Conservation (phyloP, 164 flowering plant genomes). For the Malania oleifera region DNA sequence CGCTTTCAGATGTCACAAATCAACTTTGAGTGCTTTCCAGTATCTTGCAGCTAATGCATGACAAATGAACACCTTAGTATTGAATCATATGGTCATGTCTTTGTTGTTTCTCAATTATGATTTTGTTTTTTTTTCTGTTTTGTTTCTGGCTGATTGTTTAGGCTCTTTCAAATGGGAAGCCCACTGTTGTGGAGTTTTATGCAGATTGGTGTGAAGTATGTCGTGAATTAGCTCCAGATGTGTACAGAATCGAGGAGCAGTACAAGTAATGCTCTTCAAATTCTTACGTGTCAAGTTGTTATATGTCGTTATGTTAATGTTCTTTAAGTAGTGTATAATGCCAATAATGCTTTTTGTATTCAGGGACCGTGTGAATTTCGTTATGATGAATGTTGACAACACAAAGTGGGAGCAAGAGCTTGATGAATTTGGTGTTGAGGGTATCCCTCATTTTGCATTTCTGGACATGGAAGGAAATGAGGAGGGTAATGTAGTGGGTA, state of each 20-base stretch:
- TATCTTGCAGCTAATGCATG: background rate
- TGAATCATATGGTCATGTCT: background rate
- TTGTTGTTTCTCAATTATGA: background rate
- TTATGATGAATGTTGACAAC: constrained; percentile 97
- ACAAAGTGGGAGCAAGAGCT: constrained; percentile 99
- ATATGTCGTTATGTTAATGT: background rate
- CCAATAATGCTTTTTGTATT: background rate
- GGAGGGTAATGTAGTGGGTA: constrained; percentile 91
- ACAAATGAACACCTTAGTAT: background rate
- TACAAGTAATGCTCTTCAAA: constrained; percentile 51
- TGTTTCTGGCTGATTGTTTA: constrained; percentile 16
- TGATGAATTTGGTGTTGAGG: constrained; percentile 98
- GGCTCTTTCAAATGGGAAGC: constrained; percentile 94
- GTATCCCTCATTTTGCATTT: constrained; percentile 97
- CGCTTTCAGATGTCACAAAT: too few species aligned
- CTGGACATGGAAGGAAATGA: constrained; percentile 84
- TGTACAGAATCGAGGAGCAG: constrained; percentile 88
- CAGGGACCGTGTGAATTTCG: constrained; percentile 91
- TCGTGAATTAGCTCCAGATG: constrained; percentile 90
- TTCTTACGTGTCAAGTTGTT: background rate
- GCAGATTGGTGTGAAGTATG: constrained; percentile 99
- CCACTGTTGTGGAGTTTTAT: constrained; percentile 96
- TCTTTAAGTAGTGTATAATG: too few species aligned
- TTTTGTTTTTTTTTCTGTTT: background rate
- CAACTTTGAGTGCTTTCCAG: too few species aligned